phyloP scores from a whole-genome alignment of 2,329 filamentous ascomycete species.

The Phyllosticta citriasiana region DNA sequence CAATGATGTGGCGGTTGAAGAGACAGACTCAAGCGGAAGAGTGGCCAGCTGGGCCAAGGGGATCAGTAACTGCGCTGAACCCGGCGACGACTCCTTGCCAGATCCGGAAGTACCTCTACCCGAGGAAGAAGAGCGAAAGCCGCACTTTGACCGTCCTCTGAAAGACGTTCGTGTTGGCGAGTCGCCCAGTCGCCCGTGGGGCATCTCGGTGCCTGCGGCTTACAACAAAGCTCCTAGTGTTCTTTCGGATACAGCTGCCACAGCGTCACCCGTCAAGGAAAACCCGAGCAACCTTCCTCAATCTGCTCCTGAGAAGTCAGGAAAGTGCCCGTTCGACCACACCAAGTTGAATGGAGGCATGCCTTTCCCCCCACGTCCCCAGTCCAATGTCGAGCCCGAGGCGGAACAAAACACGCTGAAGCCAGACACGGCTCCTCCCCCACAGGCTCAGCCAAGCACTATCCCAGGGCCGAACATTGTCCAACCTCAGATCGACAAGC shows the following conservation, averaged over 20 bases:
- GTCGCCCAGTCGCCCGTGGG: constrained; percentile 87
- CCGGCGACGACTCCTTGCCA: constrained; percentile 23
- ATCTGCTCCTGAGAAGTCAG: not conserved
- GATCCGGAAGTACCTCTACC: constrained; percentile 14
- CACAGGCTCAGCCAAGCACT: not conserved
- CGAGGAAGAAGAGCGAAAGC: constrained; percentile 52
- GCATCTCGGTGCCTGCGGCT: constrained; percentile 65
- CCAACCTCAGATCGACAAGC: not conserved
- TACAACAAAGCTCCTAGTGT: constrained; percentile 32
- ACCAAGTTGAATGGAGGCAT: constrained; percentile 7
- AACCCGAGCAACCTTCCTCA: constrained; percentile 5
- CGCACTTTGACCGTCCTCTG: constrained; percentile 73
- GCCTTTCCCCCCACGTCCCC: constrained; percentile 1
- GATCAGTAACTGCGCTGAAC: constrained; percentile 50
- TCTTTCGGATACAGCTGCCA: constrained; percentile 30
- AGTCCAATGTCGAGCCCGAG: constrained; percentile 1
- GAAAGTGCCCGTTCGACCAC: constrained; percentile 13
- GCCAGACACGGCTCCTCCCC: constrained; percentile 1
- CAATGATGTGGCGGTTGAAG: constrained; percentile 30
- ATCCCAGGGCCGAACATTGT: not conserved
- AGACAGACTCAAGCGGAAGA: constrained; percentile 51
- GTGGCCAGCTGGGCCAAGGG: constrained; percentile 81
- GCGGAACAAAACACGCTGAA: constrained; percentile 2
- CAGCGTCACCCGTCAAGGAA: constrained; percentile 39
- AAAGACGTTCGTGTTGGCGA: constrained; percentile 90